Conservation (phyloP, 2,329 filamentous ascomycete genomes). For the Penicillium thymicola region DNA sequence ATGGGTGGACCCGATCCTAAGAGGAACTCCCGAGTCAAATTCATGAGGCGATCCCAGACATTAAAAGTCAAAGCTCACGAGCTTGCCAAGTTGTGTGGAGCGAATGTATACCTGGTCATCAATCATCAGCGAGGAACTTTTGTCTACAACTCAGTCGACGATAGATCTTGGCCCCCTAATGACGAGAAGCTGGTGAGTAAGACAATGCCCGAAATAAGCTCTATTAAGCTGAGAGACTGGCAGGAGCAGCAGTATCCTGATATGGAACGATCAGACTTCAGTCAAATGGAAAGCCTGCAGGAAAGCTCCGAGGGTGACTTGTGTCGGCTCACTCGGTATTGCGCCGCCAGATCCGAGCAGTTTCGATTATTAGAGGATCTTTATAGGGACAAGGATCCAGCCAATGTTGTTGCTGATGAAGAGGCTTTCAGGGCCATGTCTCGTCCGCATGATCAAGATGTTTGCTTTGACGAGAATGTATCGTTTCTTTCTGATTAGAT, state of each 20-base stretch:
- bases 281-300: neutral
- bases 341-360: neutral
- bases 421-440: neutral
- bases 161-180: neutral
- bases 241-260: neutral
- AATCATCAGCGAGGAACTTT: neutral
- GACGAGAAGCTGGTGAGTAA: neutral
- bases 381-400: neutral
- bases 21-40: neutral
- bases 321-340: neutral
- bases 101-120: neutral
- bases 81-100: neutral
- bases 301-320: neutral
- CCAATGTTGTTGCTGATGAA: neutral
- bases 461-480: no score
- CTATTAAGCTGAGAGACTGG: neutral
- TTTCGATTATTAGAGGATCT: neutral
- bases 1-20: neutral
- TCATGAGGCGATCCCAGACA: neutral
- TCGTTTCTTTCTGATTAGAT: no score
- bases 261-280: neutral
- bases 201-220: neutral
- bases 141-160: neutral
- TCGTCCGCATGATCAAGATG: no score
- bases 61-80: neutral